Percentiles rank a stretch among this genome's conserved stretches.
Conservation (phyloP, 352 stramenopile genomes). For the Pythium myriotylum region DNA sequence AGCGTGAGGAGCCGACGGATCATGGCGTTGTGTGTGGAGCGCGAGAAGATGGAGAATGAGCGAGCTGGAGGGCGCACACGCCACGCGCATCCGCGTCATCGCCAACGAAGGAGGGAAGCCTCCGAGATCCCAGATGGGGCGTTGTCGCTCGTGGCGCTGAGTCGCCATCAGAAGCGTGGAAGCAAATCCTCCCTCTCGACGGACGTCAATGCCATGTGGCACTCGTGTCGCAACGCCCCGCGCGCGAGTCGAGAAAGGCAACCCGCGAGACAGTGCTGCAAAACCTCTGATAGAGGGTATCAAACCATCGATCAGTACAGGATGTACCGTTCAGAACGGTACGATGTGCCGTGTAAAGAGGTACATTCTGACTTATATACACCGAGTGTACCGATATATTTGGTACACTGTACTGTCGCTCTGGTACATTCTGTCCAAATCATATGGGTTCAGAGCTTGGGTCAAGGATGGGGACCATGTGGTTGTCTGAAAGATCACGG, state of each 20-base stretch:
- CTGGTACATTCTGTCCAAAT: slow-evolving; percentile 3
- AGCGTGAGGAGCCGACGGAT: slow-evolving; percentile 17
- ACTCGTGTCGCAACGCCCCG: not conserved
- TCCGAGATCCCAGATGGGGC: slow-evolving; percentile 10
- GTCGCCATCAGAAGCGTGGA: not conserved
- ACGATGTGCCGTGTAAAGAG: not conserved
- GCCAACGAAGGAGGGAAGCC: slow-evolving; percentile 5
- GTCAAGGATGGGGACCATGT: not conserved
- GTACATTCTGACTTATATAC: slow-evolving; percentile 2
- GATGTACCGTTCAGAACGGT: slow-evolving; percentile 3
- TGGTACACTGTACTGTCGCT: too few relatives aligned
- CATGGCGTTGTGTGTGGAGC: slow-evolving; percentile 1
- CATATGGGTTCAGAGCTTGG: slow-evolving; percentile 5
- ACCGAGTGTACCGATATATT: too few relatives aligned
- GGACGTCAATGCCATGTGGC: slow-evolving; percentile 13
- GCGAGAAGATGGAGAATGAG: slow-evolving; percentile 9
- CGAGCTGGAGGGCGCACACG: too few relatives aligned
- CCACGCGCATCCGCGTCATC: slow-evolving; percentile 6
- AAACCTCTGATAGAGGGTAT: not conserved
- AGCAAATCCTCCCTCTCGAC: slow-evolving; percentile 2
- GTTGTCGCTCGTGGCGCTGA: not conserved
- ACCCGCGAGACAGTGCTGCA: not conserved
- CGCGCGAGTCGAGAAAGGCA: too few relatives aligned
- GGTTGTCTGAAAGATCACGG: slow-evolving; percentile 11
- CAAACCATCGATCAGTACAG: not conserved